Evolutionary conservation across 352 stramenopile species (phyloP).

Genomic region (Phytophthora nicotianae): DNA sequence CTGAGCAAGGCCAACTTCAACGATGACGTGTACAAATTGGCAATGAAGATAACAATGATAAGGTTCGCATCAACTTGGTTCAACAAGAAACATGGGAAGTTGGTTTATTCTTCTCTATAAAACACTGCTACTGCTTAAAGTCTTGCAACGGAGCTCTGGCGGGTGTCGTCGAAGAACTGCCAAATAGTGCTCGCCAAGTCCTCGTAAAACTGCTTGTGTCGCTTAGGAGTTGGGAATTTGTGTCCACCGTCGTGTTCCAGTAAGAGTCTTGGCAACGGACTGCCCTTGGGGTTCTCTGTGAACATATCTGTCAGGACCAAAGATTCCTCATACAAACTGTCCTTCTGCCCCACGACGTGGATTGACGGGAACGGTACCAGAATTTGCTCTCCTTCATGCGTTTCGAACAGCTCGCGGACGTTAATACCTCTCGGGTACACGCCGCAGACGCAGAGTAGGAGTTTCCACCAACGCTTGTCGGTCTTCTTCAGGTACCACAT

Average conservation of each 20-base stretch:
- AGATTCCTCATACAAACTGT: constrained; percentile 54
- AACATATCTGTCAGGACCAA: constrained; percentile 53
- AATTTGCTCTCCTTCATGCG: constrained; percentile 39
- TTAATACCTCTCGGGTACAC: constrained; percentile 42
- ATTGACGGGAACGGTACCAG: constrained; percentile 63
- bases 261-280: constrained; percentile 39
- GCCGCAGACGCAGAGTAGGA: constrained; percentile 54
- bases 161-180: constrained; percentile 49
- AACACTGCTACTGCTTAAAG: constrained; percentile 11
- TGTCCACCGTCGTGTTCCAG: constrained; percentile 59
- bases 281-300: constrained; percentile 36
- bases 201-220: constrained; percentile 51
- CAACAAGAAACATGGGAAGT: constrained; percentile 2
- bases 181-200: constrained; percentile 47
- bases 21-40: constrained; percentile 23
- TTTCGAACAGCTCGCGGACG: constrained; percentile 51
- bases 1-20: constrained; percentile 38
- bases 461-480: constrained; percentile 56
- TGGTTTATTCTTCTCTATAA: background rate
- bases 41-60: background rate
- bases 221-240: constrained; percentile 68
- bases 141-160: constrained; percentile 36
- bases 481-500: constrained; percentile 60
- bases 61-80: constrained; percentile 4
- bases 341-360: constrained; percentile 57